These are phyloP conservation scores for Penicillium glabrum DNA, from an alignment of 2,329 filamentous ascomycete genomes.

Conservation along the genomic window DNA sequence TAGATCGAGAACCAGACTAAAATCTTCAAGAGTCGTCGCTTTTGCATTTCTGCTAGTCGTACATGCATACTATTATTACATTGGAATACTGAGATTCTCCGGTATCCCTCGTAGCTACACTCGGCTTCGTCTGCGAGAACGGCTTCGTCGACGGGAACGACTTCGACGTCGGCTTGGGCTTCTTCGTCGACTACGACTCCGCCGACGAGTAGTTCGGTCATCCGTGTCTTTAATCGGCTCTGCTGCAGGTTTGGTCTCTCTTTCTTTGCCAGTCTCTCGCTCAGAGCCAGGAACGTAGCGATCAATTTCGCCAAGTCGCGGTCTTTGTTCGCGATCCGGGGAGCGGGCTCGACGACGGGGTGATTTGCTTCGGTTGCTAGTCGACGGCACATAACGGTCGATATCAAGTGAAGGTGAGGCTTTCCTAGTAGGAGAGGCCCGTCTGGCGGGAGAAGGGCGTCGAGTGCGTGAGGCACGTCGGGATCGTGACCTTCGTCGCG, in stretches of 20 bases:
- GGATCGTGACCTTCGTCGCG: slow-evolving; percentile 32
- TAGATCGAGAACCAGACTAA: background rate
- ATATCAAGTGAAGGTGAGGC: slow-evolving; percentile 34
- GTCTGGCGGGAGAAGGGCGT: slow-evolving; percentile 25
- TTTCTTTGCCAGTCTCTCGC: slow-evolving; percentile 20
- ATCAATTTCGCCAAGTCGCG: slow-evolving; percentile 42
- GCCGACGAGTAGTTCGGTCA: slow-evolving; percentile 19
- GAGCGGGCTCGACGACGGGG: slow-evolving; percentile 41
- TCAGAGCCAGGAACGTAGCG: slow-evolving; percentile 45
- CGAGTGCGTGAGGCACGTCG: slow-evolving; percentile 30
- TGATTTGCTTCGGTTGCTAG: slow-evolving; percentile 42
- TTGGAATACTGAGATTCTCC: background rate
- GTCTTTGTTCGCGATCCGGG: slow-evolving; percentile 34
- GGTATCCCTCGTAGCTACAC: background rate
- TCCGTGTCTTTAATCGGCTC: slow-evolving; percentile 18
- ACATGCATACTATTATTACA: slow-evolving; percentile 11
- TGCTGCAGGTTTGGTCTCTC: slow-evolving; percentile 1
- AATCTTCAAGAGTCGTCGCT: background rate
- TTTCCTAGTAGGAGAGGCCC: background rate
- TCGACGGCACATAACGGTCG: slow-evolving; percentile 45
- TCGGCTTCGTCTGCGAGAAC: slow-evolving; percentile 14
- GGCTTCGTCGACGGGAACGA: slow-evolving; percentile 17
- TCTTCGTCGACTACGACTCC: slow-evolving; percentile 19
- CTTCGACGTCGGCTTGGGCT: slow-evolving; percentile 18
- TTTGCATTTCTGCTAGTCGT: slow-evolving; percentile 8